Base-by-base conservation (phyloP, 345 rosid genomes). In the Camelina laxa region DNA sequence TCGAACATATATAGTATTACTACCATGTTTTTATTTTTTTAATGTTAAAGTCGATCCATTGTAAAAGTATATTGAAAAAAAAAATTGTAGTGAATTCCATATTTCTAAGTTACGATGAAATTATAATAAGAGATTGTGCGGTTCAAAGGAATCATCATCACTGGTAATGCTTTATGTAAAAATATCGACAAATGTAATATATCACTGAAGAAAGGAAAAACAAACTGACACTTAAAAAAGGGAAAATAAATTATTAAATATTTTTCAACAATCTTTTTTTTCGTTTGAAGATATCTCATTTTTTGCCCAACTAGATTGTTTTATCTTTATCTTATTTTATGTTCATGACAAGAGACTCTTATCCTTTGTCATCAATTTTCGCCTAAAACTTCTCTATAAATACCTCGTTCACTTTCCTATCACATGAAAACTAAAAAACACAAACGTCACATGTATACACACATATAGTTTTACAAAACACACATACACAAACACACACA, bases 341-440 rank as follows among this genome's bases (percentile, higher is more conserved):
- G 47, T 51, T 66, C 73, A 60, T 31, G 22, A 51, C 56, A 78
- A 66, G 81, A 78, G 67, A 50, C 51, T 72, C 77, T 73, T 65
- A 76, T 76, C 73, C 59, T 13, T 66, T 47, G 72, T 58, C 76
- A 50, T 20, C 61, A 48, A 21, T 30, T 47, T 47, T 65, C 67
- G 39, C 72, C 74, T 35, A 72, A 65, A 69, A 80, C 53, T 39
- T 55, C 78, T 14, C 82, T 88, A 86, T 88, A 85, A 65, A 82
- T 75, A 70, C 82, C 60, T 36, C 60, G 16, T 12, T 21, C 72
- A 19, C 65, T 53, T 67, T 65, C 69, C 72, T 31, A 24, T 27
- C 45, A 50, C 47, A 55, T 60, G 9, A 16, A 56, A 72, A 35
- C 75, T 38, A 47, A 45, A 50, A 67, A 39, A 50, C 49, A 71